Base-by-base conservation (phyloP, 495 filamentous ascomycete species). In the Aspergillus steynii region DNA sequence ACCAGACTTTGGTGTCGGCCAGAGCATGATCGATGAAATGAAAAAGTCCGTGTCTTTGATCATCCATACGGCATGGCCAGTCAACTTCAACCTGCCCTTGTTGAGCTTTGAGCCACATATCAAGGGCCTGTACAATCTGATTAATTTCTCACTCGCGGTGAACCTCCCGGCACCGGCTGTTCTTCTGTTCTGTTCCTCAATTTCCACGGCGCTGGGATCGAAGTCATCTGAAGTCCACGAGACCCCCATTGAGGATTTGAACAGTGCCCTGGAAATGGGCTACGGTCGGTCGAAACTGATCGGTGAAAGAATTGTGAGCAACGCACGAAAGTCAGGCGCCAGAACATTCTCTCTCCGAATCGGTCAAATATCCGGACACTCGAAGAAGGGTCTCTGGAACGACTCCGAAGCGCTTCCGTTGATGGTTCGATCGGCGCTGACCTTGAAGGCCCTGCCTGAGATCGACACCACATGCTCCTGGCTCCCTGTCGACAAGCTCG, bases 221-320 rank as follows among this genome's bases (percentile, higher is more conserved):
- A 57, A 67, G 3, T 58, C 64, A 0, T 52, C 69, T 0, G 68
- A 59, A 4, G 75, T 86, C 29, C 67, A 73, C 12, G 84, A 86
- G 61, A 61, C 59, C 1, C 75, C 77, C 0, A 67, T 83, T 6
- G 29, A 61, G 14, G 69, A 77, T 6, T 74, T 85, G 1, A 45
- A 53, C 0, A 61, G 70, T 32, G 82, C 82, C 0, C 72, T 76
- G 7, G 68, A 68, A 5, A 83, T 79, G 67, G 86, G 86, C 4
- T 88, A 88, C 62, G 84, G 81, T 2, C 82, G 76, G 28, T 83
- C 81, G 2, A 88, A 88, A 67, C 66, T 85, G 5, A 69, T 86
- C 53, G 73, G 81, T 32, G 86, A 88, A 65, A 77, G 75, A 20
- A 75, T 86, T 29, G 69, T 82, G 20, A 71, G 71, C 37, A 62